These are phyloP conservation scores for Chlamydomonas reinhardtii DNA, from an alignment of 163 green algal species.

Conservation along the genomic window DNA sequence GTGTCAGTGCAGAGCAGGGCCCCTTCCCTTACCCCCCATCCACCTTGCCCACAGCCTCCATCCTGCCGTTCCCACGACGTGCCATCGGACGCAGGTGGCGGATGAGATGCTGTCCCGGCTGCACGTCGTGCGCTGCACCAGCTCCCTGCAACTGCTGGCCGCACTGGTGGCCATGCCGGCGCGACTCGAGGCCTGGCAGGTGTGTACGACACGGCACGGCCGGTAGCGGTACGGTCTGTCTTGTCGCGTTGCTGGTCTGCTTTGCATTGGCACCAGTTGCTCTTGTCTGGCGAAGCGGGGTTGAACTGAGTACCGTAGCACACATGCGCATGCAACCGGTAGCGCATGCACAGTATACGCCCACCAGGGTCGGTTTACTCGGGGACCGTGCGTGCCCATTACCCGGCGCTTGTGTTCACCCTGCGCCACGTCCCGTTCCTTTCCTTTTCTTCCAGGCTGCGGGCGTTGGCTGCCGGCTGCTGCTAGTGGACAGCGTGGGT, in stretches of 20 bases:
- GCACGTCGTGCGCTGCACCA: slow-evolving; percentile 46
- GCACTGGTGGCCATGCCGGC: slow-evolving; percentile 35
- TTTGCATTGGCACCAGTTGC: no score
- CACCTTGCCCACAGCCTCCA: no score
- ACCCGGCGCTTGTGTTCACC: background rate
- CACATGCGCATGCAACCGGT: no score
- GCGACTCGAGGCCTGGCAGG: slow-evolving; percentile 31
- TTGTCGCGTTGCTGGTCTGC: background rate
- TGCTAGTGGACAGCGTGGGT: slow-evolving; percentile 55
- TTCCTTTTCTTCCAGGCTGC: background rate
- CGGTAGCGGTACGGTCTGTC: background rate
- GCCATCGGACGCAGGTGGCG: slow-evolving; percentile 2
- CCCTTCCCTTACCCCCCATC: no score
- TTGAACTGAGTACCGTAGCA: no score
- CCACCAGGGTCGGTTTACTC: no score
- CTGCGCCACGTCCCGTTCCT: background rate
- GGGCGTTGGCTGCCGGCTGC: slow-evolving; percentile 35
- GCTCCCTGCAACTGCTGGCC: slow-evolving; percentile 56
- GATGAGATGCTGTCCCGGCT: slow-evolving; percentile 32
- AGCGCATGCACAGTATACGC: no score
- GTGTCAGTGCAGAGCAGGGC: no score
- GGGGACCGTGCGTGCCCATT: background rate
- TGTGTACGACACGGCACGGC: background rate
- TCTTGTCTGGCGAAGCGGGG: no score
- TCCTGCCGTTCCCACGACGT: no score